A percentile compares a stretch with the other conserved stretches of the same genome.
Evolutionary conservation across 1,139 yeast genomes (phyloP).

Genomic region (Yamadazyma epiphylla): DNA sequence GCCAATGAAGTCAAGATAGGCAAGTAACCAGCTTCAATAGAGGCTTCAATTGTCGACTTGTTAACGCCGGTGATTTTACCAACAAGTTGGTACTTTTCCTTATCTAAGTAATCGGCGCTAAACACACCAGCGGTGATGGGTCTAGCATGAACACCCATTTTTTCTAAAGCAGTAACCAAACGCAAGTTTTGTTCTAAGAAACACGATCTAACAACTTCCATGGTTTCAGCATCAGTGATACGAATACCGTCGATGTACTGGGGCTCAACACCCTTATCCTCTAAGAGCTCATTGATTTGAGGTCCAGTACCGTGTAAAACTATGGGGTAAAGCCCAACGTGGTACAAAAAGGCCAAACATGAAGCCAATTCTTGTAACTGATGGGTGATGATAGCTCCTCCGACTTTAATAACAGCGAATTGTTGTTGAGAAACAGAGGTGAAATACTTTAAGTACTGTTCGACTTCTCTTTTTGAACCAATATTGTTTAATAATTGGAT

Average conservation of each 20-base stretch:
- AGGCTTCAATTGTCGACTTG: conserved; percentile 89
- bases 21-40: conserved; percentile 92
- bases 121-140: conserved; percentile 99
- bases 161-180: conserved; percentile 91
- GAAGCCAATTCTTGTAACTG: conserved; percentile 91
- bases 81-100: conserved; percentile 86
- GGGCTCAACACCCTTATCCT: conserved; percentile 93
- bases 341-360: conserved; percentile 91
- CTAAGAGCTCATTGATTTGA: conserved; percentile 90
- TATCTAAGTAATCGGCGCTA: conserved; percentile 86
- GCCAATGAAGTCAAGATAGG: conserved; percentile 96
- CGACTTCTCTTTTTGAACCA: conserved; percentile 96
- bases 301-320: conserved; percentile 99
- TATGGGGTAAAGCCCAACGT: conserved; percentile 94
- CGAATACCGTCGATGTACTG: conserved; percentile 95
- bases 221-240: conserved; percentile 90
- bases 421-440: conserved; percentile 95
- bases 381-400: conserved; percentile 97
- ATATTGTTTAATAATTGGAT: conserved; percentile 91
- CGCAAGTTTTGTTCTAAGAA: conserved; percentile 92
- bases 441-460: conserved; percentile 92
- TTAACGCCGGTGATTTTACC: conserved; percentile 86
- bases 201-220: conserved; percentile 94
- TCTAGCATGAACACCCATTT: conserved; percentile 95
- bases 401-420: conserved; percentile 97